Conservation (phyloP, 2,329 filamentous ascomycete genomes). For the Aspergillus ustus region DNA sequence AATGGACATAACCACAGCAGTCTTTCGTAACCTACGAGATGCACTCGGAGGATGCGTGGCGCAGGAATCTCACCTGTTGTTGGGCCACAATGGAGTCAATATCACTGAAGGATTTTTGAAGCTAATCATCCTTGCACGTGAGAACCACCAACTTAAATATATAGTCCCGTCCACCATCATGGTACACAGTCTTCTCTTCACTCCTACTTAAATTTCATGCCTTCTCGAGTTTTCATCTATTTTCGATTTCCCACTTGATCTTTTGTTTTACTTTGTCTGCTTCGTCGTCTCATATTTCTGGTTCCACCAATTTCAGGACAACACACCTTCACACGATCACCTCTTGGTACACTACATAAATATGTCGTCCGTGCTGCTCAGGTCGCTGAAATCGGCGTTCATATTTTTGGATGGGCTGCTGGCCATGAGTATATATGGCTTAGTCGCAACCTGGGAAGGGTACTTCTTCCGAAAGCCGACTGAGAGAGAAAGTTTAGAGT, state of each 20-base stretch:
- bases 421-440: slow-evolving; percentile 38
- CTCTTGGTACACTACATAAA: neutral
- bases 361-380: slow-evolving; percentile 30
- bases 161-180: neutral
- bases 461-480: slow-evolving; percentile 43
- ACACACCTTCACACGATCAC: neutral
- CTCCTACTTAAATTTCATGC: neutral
- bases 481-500: slow-evolving; percentile 46
- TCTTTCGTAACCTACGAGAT: neutral
- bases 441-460: slow-evolving; percentile 37
- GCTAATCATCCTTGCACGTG: neutral
- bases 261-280: neutral
- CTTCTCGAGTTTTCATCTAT: neutral
- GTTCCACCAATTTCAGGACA: neutral
- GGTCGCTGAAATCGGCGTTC: slow-evolving; percentile 23
- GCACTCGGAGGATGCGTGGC: neutral
- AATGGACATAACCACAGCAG: neutral
- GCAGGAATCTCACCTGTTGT: neutral
- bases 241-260: neutral
- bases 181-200: neutral
- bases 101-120: neutral
- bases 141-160: slow-evolving; percentile 3
- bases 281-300: neutral
- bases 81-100: neutral
- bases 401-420: slow-evolving; percentile 39